A percentile compares a stretch with the other conserved stretches of the same genome.
phyloP scores from a whole-genome alignment of 768 basidiomycete genomes.

The Podaxis carcinomalis region DNA sequence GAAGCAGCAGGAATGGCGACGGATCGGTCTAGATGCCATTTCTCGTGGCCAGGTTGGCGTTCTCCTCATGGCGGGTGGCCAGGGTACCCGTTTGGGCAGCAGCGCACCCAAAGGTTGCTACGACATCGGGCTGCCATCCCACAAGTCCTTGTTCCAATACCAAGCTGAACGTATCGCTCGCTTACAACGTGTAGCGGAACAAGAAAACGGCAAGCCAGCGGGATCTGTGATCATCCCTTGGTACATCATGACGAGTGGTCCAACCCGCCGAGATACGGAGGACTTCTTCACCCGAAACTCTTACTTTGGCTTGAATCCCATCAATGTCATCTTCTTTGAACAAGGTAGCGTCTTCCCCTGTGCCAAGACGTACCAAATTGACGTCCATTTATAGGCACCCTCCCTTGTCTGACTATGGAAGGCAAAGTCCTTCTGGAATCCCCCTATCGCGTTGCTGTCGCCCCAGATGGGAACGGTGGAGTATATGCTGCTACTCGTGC shows the following conservation, averaged over 20 bases:
- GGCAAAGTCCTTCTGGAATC: slow-evolving; percentile 90
- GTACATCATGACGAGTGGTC: slow-evolving; percentile 99
- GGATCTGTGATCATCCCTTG: slow-evolving; percentile 80
- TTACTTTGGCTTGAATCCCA: slow-evolving; percentile 77
- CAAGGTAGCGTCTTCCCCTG: slow-evolving; percentile 59
- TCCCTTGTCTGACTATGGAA: slow-evolving; percentile 91
- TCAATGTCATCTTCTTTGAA: slow-evolving; percentile 91
- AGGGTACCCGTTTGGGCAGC: slow-evolving; percentile 92
- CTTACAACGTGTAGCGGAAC: slow-evolving; percentile 72
- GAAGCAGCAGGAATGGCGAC: slow-evolving; percentile 71
- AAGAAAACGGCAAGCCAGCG: slow-evolving; percentile 42
- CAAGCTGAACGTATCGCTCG: slow-evolving; percentile 95
- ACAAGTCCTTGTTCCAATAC: slow-evolving; percentile 92
- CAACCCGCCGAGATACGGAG: slow-evolving; percentile 85
- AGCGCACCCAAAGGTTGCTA: slow-evolving; percentile 96
- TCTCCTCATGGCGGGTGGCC: slow-evolving; percentile 95
- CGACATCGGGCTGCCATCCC: slow-evolving; percentile 91
- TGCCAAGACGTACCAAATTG: neutral
- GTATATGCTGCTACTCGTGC: slow-evolving; percentile 90
- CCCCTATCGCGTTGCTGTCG: slow-evolving; percentile 79
- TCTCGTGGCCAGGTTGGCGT: slow-evolving; percentile 86
- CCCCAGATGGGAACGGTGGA: slow-evolving; percentile 97
- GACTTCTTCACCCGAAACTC: slow-evolving; percentile 72
- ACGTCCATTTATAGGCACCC: slow-evolving; percentile 57
- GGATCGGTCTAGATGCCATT: slow-evolving; percentile 76